A percentile compares a stretch with the other conserved stretches of the same genome.
phyloP scores from a whole-genome alignment of 2,329 filamentous ascomycete species.

The Didymella keratinophila region DNA sequence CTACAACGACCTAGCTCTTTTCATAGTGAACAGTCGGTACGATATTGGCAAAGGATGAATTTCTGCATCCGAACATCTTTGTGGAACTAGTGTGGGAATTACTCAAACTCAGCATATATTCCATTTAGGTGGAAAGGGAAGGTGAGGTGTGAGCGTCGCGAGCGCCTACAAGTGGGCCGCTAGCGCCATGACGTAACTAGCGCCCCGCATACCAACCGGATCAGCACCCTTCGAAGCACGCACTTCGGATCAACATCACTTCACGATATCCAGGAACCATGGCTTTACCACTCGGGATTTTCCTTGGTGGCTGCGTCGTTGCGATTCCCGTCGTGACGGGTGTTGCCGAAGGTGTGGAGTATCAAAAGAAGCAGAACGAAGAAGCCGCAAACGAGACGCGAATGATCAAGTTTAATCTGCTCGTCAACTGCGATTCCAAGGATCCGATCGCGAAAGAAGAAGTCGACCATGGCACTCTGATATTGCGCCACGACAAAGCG shows the following conservation, averaged over 20 bases:
- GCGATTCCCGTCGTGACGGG: constrained; percentile 60
- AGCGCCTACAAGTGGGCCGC: background rate
- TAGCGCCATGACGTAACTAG: constrained; percentile 15
- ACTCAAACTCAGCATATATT: no score
- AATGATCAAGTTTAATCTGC: constrained; percentile 61
- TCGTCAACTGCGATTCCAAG: constrained; percentile 53
- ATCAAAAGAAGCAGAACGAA: constrained; percentile 60
- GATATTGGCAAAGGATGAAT: no score
- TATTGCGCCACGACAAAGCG: constrained; percentile 56
- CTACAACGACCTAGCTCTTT: background rate
- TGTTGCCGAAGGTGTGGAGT: constrained; percentile 59
- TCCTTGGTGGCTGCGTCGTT: constrained; percentile 51
- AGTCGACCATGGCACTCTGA: constrained; percentile 55
- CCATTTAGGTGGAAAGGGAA: no score
- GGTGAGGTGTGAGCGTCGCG: no score
- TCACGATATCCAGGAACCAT: constrained; percentile 14
- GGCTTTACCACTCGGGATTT: constrained; percentile 44
- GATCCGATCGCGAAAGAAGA: constrained; percentile 45
- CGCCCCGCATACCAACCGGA: background rate
- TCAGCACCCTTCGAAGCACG: background rate
- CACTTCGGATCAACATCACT: background rate
- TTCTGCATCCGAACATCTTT: no score
- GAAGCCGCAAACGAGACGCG: constrained; percentile 59
- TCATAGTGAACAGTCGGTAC: background rate
- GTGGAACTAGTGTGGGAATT: no score